Base-by-base conservation (phyloP, 495 filamentous ascomycete genomes). In the Glonium stellatum region DNA sequence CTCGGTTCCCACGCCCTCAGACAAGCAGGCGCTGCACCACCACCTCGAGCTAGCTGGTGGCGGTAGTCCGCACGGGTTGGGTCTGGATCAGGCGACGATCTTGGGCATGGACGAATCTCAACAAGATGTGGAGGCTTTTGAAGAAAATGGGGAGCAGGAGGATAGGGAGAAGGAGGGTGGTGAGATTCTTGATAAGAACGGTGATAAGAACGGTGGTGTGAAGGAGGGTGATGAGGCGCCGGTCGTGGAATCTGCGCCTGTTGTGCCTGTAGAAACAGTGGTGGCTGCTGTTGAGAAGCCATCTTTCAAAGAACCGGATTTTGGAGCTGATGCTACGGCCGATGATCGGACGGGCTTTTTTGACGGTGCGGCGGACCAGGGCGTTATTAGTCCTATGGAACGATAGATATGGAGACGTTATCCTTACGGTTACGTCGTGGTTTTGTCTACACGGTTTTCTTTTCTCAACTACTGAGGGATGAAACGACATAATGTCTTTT, bases 1-100 rank as follows among this genome's bases (percentile, higher is more conserved):
- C 55, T 67, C 65, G 37, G 49, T 64, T 5, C 13, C 56, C 4
- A 44, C 18, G 39, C 39, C 39, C 6, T 3, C 3, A 31, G 27
- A 31, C 27, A 31, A 31, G 27, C 27, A 31, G 27, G 27, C 27
- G 27, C 27, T 31, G 39, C 13, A 44, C 13, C 39, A 44, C 13
- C 39, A 44, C 13, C 2, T 15, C 18, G 39, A 15, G 13, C 39
- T 11, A 1, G 13, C 13, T 44, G 18, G 39, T 18, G 39, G 39
- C 13, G 18, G 10, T 11, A 15, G 4, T 4, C 39, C 10, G 10
- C 3, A 4, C 1, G 39, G 39, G 1, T 44, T 44, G 39, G 39
- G 39, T 15, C 18, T 44, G 39, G 39, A 44, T 44, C 13, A 44
- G 39, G 18, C 18, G 39, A 11, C 13, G 39, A 4, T 44, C 4